Percentiles rank a stretch among this genome's conserved stretches.
These are phyloP conservation scores for Phytophthora europaea DNA, from an alignment of 352 stramenopile genomes.

Conservation along the genomic window DNA sequence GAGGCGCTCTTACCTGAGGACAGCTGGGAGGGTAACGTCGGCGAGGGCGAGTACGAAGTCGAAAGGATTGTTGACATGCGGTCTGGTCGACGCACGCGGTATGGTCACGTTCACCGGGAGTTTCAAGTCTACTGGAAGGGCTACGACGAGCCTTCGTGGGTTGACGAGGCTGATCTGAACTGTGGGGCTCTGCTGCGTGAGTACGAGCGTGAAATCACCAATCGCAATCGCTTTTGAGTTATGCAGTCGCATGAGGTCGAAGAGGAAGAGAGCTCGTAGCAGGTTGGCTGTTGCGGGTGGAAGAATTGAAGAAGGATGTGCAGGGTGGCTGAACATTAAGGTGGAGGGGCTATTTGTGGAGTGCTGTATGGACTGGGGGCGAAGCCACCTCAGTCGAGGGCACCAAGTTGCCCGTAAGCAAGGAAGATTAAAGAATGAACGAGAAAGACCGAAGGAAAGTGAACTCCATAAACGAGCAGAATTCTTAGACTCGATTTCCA, in stretches of 20 bases:
- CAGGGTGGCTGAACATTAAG: no score
- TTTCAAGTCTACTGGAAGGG: slow-evolving; percentile 22
- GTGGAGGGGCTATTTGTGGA: no score
- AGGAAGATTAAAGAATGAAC: no score
- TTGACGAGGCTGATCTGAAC: slow-evolving; percentile 21
- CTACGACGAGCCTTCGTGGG: slow-evolving; percentile 13
- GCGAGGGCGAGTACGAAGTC: slow-evolving; percentile 11
- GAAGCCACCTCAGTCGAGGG: no score
- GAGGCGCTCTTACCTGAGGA: slow-evolving; percentile 21
- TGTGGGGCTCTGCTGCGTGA: slow-evolving; percentile 11
- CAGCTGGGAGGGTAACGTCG: slow-evolving; percentile 11
- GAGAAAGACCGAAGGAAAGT: no score
- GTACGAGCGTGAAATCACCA: background rate
- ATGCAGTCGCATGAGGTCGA: slow-evolving; percentile 14
- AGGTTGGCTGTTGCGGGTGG: no score
- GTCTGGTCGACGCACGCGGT: slow-evolving; percentile 3
- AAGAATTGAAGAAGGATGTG: no score
- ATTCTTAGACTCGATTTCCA: no score
- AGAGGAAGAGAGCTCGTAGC: background rate
- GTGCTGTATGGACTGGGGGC: no score
- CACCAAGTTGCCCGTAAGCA: no score
- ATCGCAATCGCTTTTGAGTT: background rate
- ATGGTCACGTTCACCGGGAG: slow-evolving; percentile 3
- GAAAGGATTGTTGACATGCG: slow-evolving; percentile 10
- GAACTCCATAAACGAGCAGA: no score